These are phyloP conservation scores for Phytophthora meadii DNA, from an alignment of 352 stramenopile genomes.

Conservation along the genomic window DNA sequence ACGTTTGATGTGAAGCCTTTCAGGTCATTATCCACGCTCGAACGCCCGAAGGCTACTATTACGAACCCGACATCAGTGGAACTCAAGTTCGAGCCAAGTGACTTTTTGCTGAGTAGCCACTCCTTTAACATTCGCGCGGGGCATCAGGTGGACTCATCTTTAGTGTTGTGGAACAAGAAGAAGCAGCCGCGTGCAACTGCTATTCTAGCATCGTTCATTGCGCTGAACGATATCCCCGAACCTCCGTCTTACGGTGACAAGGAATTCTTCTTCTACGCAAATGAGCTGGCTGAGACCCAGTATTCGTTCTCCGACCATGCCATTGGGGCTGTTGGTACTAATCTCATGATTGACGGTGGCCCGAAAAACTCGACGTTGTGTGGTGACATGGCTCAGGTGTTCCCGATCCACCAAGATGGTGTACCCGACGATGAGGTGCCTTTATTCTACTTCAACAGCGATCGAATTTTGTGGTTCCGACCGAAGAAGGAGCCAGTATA, in stretches of 20 bases:
- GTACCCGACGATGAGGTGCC: slow-evolving; percentile 32
- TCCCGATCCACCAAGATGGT: slow-evolving; percentile 35
- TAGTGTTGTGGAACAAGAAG: slow-evolving; percentile 55
- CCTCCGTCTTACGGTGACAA: slow-evolving; percentile 58
- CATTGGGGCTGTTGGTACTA: slow-evolving; percentile 50
- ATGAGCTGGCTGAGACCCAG: slow-evolving; percentile 50
- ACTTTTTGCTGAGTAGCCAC: slow-evolving; percentile 38
- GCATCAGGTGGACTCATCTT: slow-evolving; percentile 54
- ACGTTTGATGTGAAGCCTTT: slow-evolving; percentile 35
- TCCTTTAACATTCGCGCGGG: slow-evolving; percentile 44
- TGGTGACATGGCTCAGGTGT: slow-evolving; percentile 59
- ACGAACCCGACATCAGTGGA: slow-evolving; percentile 20
- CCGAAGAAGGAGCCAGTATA: slow-evolving; percentile 43
- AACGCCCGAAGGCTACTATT: slow-evolving; percentile 22
- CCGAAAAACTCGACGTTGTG: slow-evolving; percentile 47
- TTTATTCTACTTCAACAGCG: slow-evolving; percentile 62
- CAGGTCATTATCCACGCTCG: slow-evolving; percentile 26
- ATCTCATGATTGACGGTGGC: slow-evolving; percentile 23
- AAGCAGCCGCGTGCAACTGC: slow-evolving; percentile 44
- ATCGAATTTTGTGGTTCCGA: slow-evolving; percentile 51
- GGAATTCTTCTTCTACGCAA: slow-evolving; percentile 55
- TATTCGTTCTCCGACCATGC: slow-evolving; percentile 50
- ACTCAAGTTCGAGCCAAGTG: slow-evolving; percentile 36
- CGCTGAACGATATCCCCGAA: slow-evolving; percentile 20
- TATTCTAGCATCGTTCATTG: slow-evolving; percentile 46